Conservation (phyloP, 352 stramenopile species). For the Phytopythium helicoides region DNA sequence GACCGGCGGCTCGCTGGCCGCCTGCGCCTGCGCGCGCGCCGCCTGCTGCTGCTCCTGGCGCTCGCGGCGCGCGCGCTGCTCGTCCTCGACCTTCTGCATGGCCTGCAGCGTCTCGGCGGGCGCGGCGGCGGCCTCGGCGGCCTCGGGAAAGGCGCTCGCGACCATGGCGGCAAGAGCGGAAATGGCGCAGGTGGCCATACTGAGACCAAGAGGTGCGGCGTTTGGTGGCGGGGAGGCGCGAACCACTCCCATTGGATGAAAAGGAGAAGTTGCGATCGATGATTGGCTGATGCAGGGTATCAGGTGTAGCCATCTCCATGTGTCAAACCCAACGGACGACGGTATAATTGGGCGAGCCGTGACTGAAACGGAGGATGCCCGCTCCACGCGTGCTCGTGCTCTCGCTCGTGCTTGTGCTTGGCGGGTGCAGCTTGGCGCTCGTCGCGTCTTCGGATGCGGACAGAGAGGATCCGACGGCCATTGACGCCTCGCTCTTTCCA, state of each 20-base stretch:
- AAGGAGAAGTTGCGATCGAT: neutral
- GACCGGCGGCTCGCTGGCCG: conserved; percentile 7
- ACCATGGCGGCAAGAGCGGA: conserved; percentile 36
- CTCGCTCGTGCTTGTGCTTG: neutral
- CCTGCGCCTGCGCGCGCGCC: conserved; percentile 8
- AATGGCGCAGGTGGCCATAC: too few species aligned
- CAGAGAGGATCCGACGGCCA: conserved; percentile 8
- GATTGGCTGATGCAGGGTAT: neutral
- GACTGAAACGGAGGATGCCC: too few species aligned
- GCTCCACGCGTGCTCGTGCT: conserved; percentile 1
- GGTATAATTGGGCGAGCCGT: too few species aligned
- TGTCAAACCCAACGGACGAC: neutral
- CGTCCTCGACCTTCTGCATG: conserved; percentile 62
- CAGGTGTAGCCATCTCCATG: neutral
- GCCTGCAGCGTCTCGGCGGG: conserved; percentile 70
- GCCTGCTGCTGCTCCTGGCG: too few species aligned
- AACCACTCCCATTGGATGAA: conserved; percentile 7
- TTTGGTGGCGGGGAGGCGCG: conserved; percentile 5
- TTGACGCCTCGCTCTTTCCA: conserved; percentile 42
- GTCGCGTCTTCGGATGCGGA: neutral
- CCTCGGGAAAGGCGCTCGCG: conserved; percentile 26
- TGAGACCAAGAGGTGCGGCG: neutral
- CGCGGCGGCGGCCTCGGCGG: conserved; percentile 36
- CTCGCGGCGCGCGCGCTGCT: conserved; percentile 25
- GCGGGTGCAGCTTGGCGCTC: conserved; percentile 1